phyloP scores from a whole-genome alignment of 2,329 filamentous ascomycete species.

The Exophiala calicioides region DNA sequence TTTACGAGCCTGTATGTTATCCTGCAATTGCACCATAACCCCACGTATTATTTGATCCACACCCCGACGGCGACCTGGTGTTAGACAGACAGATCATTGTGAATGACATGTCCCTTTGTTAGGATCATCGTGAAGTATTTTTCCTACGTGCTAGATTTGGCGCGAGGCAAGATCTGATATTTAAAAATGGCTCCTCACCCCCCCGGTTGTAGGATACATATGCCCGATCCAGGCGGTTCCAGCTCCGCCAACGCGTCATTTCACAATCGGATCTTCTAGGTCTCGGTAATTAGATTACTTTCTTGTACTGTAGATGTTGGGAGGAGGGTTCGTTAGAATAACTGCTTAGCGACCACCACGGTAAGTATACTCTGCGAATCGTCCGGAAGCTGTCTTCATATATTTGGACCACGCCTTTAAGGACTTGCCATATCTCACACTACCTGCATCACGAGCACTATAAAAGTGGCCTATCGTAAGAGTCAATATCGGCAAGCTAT shows the following conservation, averaged over 20 bases:
- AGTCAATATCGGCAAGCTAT: constrained; percentile 1
- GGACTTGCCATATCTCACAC: neutral
- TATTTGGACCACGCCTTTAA: constrained; percentile 1
- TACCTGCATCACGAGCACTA: neutral
- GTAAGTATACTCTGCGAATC: constrained; percentile 33
- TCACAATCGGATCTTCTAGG: constrained; percentile 35
- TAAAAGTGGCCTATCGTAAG: constrained; percentile 6
- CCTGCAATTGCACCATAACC: neutral
- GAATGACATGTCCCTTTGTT: neutral
- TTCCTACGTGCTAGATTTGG: constrained; percentile 27
- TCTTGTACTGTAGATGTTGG: constrained; percentile 32
- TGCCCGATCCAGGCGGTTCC: constrained; percentile 30
- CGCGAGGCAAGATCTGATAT: constrained; percentile 33
- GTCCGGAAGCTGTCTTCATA: constrained; percentile 19
- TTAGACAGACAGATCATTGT: neutral
- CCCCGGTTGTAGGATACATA: constrained; percentile 32
- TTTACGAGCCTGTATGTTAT: neutral
- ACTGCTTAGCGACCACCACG: constrained; percentile 31
- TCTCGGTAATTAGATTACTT: constrained; percentile 32
- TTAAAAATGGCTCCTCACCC: constrained; percentile 31
- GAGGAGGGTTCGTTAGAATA: constrained; percentile 33
- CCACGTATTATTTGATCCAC: too few species aligned
- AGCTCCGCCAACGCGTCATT: constrained; percentile 21
- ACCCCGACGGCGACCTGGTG: neutral
- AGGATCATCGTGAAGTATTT: constrained; percentile 1